Evolutionary conservation across 2,329 filamentous ascomycete species (phyloP), one percentile per base, ranked within the genome.

Genomic region (Hymenoscyphus scutula): DNA sequence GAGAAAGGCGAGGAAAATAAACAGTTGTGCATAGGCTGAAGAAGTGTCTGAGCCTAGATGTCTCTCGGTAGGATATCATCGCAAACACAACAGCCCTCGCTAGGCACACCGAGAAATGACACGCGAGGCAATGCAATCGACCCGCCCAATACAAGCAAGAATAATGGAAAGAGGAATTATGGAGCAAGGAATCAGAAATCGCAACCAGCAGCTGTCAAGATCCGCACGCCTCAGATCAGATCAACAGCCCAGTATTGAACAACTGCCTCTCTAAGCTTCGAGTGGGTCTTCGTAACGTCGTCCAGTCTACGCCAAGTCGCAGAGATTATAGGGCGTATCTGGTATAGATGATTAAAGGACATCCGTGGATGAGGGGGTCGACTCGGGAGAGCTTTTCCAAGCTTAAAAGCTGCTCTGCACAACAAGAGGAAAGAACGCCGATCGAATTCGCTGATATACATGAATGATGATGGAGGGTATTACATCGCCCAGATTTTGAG

Each of bases 401-500:
- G 64, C 60, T 63, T 66, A 63, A 51, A 59, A 63, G 63, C 57
- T 66, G 66, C 63, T 69, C 67, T 68, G 68, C 66, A 66, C 65
- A 69, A 67, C 55, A 63, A 55, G 64, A 68, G 66, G 58, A 64
- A 64, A 62, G 60, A 62, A 66, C 60, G 64, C 61, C 65, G 64
- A 65, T 64, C 64, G 65, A 60, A 62, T 58, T 66, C 53, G 53
- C 67, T 61, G 58, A 64, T 64, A 61, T 64, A 54, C 61, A 58
- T 62, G 41, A 48, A 48, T 23, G 41, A 48, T 48, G 41, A 25
- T 48, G 58, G 41, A 25, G 23, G 58, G 60, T 64, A 64, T 73
- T 68, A 72, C 70, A 74, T 89, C 67, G 90, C 90, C 90, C 90
- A 94, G 76, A 94, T 87, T 85, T 92, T 93, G 77, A 94, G 88